These are phyloP conservation scores for Backusella tuberculispora DNA, from an alignment of 192 early-diverging fungal species.

Conservation along the genomic window DNA sequence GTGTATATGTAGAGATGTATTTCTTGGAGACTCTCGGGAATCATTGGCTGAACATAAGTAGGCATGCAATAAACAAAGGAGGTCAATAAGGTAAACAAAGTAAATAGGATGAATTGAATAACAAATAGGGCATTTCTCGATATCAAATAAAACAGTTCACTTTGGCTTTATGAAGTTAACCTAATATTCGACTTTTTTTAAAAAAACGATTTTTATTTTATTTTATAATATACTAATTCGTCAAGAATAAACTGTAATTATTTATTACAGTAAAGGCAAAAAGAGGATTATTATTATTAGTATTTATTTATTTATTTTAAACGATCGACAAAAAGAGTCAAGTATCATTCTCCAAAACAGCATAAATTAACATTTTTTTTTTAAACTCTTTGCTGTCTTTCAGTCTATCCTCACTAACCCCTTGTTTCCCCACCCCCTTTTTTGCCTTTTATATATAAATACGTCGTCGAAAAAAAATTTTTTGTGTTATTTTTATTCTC, in stretches of 20 bases:
- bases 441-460: slow-evolving; percentile 7
- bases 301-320: not conserved
- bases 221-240: not conserved
- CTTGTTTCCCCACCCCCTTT: slow-evolving; percentile 4
- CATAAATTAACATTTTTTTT: slow-evolving; percentile 37
- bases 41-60: slow-evolving; percentile 13
- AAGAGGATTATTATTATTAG: not conserved
- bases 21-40: slow-evolving; percentile 3
- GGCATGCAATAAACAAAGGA: slow-evolving; percentile 11
- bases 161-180: not conserved
- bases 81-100: not conserved
- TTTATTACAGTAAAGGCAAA: not conserved
- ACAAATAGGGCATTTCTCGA: slow-evolving; percentile 12
- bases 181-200: not conserved
- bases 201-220: not conserved
- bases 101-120: slow-evolving; percentile 12
- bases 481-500: slow-evolving; percentile 17
- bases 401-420: slow-evolving; percentile 12
- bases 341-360: slow-evolving; percentile 36
- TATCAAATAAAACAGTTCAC: not conserved
- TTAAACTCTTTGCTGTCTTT: slow-evolving; percentile 19
- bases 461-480: slow-evolving; percentile 2
- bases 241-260: not conserved
- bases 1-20: not conserved
- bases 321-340: slow-evolving; percentile 26